A percentile compares a stretch with the other conserved stretches of the same genome.
Evolutionary conservation across 768 basidiomycete genomes (phyloP).

Genomic region (Suillus decipiens): DNA sequence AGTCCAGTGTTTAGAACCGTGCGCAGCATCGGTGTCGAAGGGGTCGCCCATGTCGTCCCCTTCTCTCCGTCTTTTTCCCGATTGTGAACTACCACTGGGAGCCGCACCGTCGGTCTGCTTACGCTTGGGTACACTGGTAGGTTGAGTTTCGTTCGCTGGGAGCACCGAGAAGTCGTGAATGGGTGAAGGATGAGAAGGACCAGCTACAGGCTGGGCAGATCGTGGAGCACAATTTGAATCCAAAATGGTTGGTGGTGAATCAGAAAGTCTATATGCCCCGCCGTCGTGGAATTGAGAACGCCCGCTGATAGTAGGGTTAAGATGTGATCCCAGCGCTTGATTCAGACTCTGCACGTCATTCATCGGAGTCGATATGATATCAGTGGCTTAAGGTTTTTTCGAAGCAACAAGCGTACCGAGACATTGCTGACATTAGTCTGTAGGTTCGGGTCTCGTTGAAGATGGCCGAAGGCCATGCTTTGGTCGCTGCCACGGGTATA

Average conservation of each 20-base stretch:
- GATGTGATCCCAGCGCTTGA: slow-evolving; percentile 59
- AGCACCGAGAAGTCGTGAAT: slow-evolving; percentile 36
- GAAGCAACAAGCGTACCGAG: slow-evolving; percentile 48
- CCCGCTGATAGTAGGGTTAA: slow-evolving; percentile 39
- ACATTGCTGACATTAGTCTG: slow-evolving; percentile 47
- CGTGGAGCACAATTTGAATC: slow-evolving; percentile 30
- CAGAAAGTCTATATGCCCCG: slow-evolving; percentile 28
- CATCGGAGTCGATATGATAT: slow-evolving; percentile 22
- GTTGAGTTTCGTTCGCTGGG: slow-evolving; percentile 27
- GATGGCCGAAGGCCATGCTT: slow-evolving; percentile 62
- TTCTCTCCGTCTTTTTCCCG: slow-evolving; percentile 34
- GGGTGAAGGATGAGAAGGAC: slow-evolving; percentile 31
- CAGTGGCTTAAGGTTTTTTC: slow-evolving; percentile 29
- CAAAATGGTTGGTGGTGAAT: slow-evolving; percentile 34
- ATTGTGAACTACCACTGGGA: slow-evolving; percentile 22
- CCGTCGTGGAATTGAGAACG: slow-evolving; percentile 35
- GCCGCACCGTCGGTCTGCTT: slow-evolving; percentile 46
- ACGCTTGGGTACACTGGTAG: slow-evolving; percentile 35
- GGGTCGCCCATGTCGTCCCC: slow-evolving; percentile 27
- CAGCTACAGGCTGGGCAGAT: slow-evolving; percentile 29
- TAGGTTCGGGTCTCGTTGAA: slow-evolving; percentile 56
- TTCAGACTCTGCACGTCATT: slow-evolving; percentile 49
- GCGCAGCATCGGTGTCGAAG: slow-evolving; percentile 40
- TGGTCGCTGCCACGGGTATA: slow-evolving; percentile 47
- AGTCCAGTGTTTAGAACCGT: slow-evolving; percentile 83